Conservation (phyloP, 2,329 filamentous ascomycete species). For the Lizonia empirigonia region DNA sequence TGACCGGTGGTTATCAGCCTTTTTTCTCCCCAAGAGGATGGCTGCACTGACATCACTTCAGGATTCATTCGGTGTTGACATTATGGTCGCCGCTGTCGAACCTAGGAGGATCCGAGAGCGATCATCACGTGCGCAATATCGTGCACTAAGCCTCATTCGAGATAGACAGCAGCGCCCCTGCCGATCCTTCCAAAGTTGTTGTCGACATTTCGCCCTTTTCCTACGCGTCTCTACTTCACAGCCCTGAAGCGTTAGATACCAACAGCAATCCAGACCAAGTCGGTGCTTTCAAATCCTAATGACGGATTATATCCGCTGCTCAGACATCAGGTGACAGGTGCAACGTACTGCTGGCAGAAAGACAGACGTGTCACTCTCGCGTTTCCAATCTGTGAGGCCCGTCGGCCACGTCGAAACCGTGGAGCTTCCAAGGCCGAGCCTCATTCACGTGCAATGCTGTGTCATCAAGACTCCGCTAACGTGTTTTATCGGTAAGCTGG, state of each 20-base stretch:
- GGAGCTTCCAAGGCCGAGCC: background rate
- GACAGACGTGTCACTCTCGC: conserved; percentile 13
- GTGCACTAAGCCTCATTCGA: too few species aligned
- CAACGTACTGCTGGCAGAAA: conserved; percentile 1
- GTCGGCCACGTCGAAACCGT: conserved; percentile 5
- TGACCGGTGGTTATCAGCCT: background rate
- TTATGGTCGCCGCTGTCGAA: too few species aligned
- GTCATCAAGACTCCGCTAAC: background rate
- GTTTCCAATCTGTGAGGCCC: conserved; percentile 17
- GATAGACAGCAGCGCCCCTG: too few species aligned
- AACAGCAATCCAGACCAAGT: background rate
- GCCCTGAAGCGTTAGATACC: background rate
- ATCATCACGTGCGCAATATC: conserved; percentile 5
- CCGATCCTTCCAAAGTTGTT: too few species aligned
- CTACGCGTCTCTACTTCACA: background rate
- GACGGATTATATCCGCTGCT: conserved; percentile 1
- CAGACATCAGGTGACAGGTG: background rate
- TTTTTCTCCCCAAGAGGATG: too few species aligned
- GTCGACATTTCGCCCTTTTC: background rate
- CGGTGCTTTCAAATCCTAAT: background rate
- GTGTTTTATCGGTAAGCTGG: too few species aligned
- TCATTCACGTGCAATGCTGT: conserved; percentile 1
- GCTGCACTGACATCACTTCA: too few species aligned
- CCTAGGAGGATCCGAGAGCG: too few species aligned
- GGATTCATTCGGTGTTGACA: too few species aligned